Evolutionary conservation across 805 yeast species (phyloP), one percentile per base, ranked within the genome.

Genomic region (Ogataea pignaliae): DNA sequence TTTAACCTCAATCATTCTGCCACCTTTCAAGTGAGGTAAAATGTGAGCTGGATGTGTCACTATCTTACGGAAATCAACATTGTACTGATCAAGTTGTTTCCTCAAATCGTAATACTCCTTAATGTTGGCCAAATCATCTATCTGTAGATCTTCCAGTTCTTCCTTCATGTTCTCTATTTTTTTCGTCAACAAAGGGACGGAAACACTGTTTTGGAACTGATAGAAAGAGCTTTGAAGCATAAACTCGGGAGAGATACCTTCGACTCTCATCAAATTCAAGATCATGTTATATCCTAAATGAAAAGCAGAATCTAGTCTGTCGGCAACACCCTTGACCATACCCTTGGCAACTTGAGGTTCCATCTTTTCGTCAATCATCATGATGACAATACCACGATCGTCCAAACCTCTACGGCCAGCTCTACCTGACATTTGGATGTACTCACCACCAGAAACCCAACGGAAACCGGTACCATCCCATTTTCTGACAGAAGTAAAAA

Each of bases 301-400:
- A 76, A 93, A 93, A 0, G 99, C 98, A 16, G 98, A 91, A 60
- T 93, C 98, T 46, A 93, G 75, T 54, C 99, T 75, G 68, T 93
- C 99, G 29, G 99, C 97, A 60, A 89, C 96, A 61, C 99, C 99
- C 65, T 91, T 91, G 17, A 93, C 99, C 99, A 93, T 93, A 1
- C 98, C 97, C 63, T 93, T 93, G 16, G 99, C 99, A 36, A 93
- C 97, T 57, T 90, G 95, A 3, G 99, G 99, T 64, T 93, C 99
- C 99, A 93, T 93, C 60, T 93, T 93, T 63, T 93, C 98, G 63
- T 93, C 98, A 64, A 93, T 89, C 99, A 93, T 93, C 93, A 93
- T 87, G 54, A 93, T 93, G 40, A 93, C 99, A 65, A 93, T 89
- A 70, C 99, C 99, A 65, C 99, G 85, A 64, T 93, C 99, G 75